These are phyloP conservation scores for Podila epigama DNA, from an alignment of 192 early-diverging fungal species.

Conservation along the genomic window DNA sequence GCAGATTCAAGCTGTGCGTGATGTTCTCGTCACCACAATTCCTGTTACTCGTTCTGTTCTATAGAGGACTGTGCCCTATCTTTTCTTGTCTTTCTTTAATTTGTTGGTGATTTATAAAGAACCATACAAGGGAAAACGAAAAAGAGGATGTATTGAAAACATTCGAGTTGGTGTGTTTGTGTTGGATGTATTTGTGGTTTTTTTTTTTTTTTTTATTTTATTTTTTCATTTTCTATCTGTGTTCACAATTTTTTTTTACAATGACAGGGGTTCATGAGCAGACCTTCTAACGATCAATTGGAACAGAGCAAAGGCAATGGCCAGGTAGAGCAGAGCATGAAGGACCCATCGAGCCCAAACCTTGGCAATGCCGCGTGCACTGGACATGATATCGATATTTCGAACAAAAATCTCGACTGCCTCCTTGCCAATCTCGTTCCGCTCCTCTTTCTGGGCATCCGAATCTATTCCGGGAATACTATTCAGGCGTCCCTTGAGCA, in stretches of 20 bases:
- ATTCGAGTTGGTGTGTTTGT: neutral
- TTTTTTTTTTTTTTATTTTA: neutral
- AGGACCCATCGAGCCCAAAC: slow-evolving; percentile 34
- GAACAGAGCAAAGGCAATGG: slow-evolving; percentile 8
- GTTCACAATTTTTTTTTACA: neutral
- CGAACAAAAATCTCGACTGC: slow-evolving; percentile 35
- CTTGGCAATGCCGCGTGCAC: slow-evolving; percentile 9
- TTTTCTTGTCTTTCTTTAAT: no score
- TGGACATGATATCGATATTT: slow-evolving; percentile 33
- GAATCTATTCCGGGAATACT: slow-evolving; percentile 14
- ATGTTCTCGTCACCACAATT: slow-evolving; percentile 53
- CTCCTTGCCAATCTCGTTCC: slow-evolving; percentile 22
- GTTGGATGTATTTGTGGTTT: neutral
- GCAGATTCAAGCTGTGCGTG: slow-evolving; percentile 47
- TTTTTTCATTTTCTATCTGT: slow-evolving; percentile 6
- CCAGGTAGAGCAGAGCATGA: slow-evolving; percentile 2
- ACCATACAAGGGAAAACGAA: no score
- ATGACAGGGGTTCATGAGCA: neutral
- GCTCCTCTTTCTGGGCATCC: neutral
- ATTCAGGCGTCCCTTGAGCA: slow-evolving; percentile 22
- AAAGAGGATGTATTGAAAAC: no score
- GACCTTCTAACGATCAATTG: slow-evolving; percentile 12
- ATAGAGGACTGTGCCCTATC: no score
- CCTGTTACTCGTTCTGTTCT: slow-evolving; percentile 35
- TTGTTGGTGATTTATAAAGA: no score